Conservation (phyloP, 768 basidiomycete species). For the Hortiboletus campestris region DNA sequence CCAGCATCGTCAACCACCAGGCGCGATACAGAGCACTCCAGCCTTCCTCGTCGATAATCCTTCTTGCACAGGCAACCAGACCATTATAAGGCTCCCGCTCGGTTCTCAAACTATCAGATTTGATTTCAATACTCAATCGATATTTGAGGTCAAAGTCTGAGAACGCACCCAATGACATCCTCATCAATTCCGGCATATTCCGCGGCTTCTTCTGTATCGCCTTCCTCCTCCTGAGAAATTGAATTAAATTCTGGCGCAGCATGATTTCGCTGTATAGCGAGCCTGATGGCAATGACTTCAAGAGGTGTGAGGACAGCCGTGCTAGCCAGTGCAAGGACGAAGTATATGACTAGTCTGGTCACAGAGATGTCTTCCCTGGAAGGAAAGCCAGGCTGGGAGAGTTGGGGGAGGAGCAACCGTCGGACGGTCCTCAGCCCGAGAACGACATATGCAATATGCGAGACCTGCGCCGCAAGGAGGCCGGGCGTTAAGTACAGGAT, state of each 20-base stretch:
- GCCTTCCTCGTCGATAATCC: slow-evolving; percentile 80
- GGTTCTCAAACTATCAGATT: slow-evolving; percentile 53
- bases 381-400: slow-evolving; percentile 34
- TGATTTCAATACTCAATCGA: neutral
- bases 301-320: slow-evolving; percentile 66
- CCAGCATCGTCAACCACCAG: slow-evolving; percentile 81
- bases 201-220: slow-evolving; percentile 53
- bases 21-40: slow-evolving; percentile 71
- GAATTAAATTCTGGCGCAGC: slow-evolving; percentile 73
- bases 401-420: slow-evolving; percentile 59
- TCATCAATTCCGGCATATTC: slow-evolving; percentile 73
- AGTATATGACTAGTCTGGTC: slow-evolving; percentile 52
- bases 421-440: slow-evolving; percentile 43
- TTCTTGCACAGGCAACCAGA: slow-evolving; percentile 70
- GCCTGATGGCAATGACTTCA: slow-evolving; percentile 74
- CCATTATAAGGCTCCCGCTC: slow-evolving; percentile 81
- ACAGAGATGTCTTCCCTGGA: slow-evolving; percentile 44
- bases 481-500: slow-evolving; percentile 78
- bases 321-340: slow-evolving; percentile 54
- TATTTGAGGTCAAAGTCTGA: neutral
- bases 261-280: slow-evolving; percentile 85
- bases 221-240: slow-evolving; percentile 69
- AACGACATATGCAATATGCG: slow-evolving; percentile 46
- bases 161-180: slow-evolving; percentile 77
- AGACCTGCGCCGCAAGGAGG: slow-evolving; percentile 42